Percentiles rank a stretch among this genome's conserved stretches.
These are phyloP conservation scores for Metroxylon sagu DNA, from an alignment of 176 grass and related monocot genomes.

Conservation along the genomic window DNA sequence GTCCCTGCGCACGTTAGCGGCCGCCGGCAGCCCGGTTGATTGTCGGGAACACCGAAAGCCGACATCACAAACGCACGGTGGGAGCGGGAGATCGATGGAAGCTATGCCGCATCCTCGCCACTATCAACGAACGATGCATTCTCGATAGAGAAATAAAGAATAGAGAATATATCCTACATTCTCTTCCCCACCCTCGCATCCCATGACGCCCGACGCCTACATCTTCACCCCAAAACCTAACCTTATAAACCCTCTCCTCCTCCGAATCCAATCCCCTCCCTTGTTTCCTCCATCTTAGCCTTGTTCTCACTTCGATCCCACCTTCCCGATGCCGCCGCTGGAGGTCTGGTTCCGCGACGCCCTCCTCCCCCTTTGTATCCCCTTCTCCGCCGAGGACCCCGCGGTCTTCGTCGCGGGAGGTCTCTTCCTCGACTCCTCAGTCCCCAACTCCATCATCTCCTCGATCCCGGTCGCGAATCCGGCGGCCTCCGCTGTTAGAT, in stretches of 20 bases:
- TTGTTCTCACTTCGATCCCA: background rate
- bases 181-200: constrained; percentile 4
- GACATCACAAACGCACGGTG: too few relatives aligned
- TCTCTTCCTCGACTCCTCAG: constrained; percentile 51
- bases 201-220: background rate
- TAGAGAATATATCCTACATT: constrained; percentile 12
- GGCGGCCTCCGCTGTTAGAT: constrained; percentile 23
- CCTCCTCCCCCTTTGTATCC: background rate
- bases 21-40: too few relatives aligned
- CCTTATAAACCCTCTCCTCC: background rate
- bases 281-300: background rate
- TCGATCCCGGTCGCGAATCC: constrained; percentile 27
- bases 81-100: too few relatives aligned
- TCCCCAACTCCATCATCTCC: constrained; percentile 48
- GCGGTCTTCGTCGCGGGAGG: constrained; percentile 20
- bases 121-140: too few relatives aligned
- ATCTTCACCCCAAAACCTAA: constrained; percentile 29
- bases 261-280: background rate
- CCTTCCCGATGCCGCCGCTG: constrained; percentile 58
- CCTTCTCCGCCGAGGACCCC: constrained; percentile 2
- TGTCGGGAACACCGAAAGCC: too few relatives aligned
- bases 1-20: too few relatives aligned
- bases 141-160: background rate
- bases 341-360: constrained; percentile 54
- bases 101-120: too few relatives aligned